Base-by-base conservation (phyloP, 2,329 filamentous ascomycete genomes). In the Colletotrichum lentis region DNA sequence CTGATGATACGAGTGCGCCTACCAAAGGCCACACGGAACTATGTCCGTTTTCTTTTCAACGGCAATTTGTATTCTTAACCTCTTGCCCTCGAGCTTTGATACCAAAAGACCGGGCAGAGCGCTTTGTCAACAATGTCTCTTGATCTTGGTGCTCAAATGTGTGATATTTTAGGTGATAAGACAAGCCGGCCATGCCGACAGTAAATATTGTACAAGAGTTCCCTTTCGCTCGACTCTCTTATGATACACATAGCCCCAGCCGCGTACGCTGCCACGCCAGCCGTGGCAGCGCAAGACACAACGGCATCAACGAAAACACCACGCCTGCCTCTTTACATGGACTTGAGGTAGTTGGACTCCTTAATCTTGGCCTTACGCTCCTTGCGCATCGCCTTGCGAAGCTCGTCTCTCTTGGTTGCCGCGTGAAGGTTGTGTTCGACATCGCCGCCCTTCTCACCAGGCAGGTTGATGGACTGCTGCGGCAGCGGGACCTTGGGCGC, bases 341-440 rank as follows among this genome's bases (percentile, higher is more conserved):
- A 87, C 86, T 91, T 92, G 80, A 96, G 86, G 85, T 94, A 96
- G 81, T 96, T 96, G 76, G 80, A 81, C 84, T 96, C 92, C 87
- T 94, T 95, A 76, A 96, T 96, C 80, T 85, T 87, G 68, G 86
- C 87, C 80, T 90, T 88, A 76, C 92, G 84, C 82, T 93, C 91
- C 77, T 86, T 86, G 75, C 92, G 86, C 91, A 94, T 89, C 41
- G 88, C 89, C 80, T 84, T 86, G 72, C 84, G 90, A 74, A 94
- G 81, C 73, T 89, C 87, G 70, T 85, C 83, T 76, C 91, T 83
- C 76, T 86, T 82, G 37, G 77, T 74, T 11, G 76, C 79, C 41
- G 86, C 85, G 58, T 76, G 76, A 41, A 88, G 67, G 56, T 85
- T 84, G 56, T 84, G 80, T 62, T 77, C 76, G 24, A 81, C 70